Evolutionary conservation across 352 stramenopile species (phyloP), one percentile per base, ranked within the genome.

Genomic region (Phytophthora quininea): DNA sequence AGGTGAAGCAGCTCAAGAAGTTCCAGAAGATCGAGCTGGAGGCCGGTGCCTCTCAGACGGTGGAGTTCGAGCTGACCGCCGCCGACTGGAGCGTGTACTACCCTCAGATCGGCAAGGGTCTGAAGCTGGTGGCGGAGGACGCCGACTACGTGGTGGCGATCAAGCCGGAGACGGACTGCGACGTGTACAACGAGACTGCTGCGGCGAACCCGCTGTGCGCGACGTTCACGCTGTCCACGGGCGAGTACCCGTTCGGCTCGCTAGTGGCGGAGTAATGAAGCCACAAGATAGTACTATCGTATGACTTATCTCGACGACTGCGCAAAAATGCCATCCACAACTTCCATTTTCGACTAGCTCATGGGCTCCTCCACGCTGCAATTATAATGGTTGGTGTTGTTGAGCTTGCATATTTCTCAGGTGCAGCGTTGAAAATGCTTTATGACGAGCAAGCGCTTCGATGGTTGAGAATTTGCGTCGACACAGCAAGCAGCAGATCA

Each of bases 401-500:
- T 24, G 9, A 47, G 40, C 40, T 47, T 47, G 40, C 14, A 88
- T 4, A 52, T 92, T 92, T 1, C 57, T 50, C 24, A 63, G 24
- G 51, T 93, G 84, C 11, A 95, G 71, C 24, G 69, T 71, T 0
- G 87, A 95, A 4, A 81, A 38, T 7, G 69, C 32, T 60, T 92
- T 66, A 62, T 95, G 87, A 1, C 82, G 84, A 14, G 32, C 11
- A 7, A 92, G 73, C 3, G 77, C 78, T 12, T 66, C 71, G 2
- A 40, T 10, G 15, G 52, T 77, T n/a, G 69, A 62, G 43, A 95
- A 95, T 51, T 91, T 91, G 27, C 87, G 84, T 0, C 84, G 76
- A 47, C 87, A 95, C 9, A 93, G 46, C 52, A 89, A 58, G 55
- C 87, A 95, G 72, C 75, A 89, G 11, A 74, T 69, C n/a, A 67